Conservation (phyloP, 495 filamentous ascomycete genomes). For the Saxophila tyrrhenica region DNA sequence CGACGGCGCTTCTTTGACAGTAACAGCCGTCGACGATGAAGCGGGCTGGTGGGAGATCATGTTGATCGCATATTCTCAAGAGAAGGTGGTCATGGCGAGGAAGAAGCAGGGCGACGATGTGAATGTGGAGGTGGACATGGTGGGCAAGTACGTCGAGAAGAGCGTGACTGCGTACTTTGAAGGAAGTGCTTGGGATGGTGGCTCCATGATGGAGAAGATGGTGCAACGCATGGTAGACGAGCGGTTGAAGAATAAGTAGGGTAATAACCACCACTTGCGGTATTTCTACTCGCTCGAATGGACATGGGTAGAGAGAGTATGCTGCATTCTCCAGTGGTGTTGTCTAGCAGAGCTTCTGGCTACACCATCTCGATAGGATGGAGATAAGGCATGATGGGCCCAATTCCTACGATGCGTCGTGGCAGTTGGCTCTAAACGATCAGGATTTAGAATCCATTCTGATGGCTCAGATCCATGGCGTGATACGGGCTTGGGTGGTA, state of each 20-base stretch:
- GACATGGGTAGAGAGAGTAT: too few relatives aligned
- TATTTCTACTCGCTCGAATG: too few relatives aligned
- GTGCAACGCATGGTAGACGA: conserved; percentile 68
- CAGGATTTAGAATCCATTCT: background rate
- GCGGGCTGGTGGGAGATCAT: conserved; percentile 95
- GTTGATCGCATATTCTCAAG: conserved; percentile 97
- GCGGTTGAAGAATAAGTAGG: conserved; percentile 37
- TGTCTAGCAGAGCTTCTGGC: too few relatives aligned
- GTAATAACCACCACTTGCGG: too few relatives aligned
- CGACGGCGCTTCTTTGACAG: conserved; percentile 91
- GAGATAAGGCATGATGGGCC: too few relatives aligned
- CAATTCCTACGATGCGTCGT: background rate
- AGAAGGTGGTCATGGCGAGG: conserved; percentile 68
- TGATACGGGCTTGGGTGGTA: background rate
- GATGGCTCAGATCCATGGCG: background rate
- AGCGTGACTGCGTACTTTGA: conserved; percentile 61
- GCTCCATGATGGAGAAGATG: conserved; percentile 71
- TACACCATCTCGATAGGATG: too few relatives aligned
- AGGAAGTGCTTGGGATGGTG: conserved; percentile 40
- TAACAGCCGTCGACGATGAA: conserved; percentile 57
- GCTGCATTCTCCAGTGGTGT: too few relatives aligned
- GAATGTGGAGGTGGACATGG: conserved; percentile 96
- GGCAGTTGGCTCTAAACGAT: too few relatives aligned
- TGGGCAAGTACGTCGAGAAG: conserved; percentile 99
- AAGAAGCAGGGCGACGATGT: conserved; percentile 80